Evolutionary conservation across 2,329 filamentous ascomycete genomes (phyloP).

Genomic region (Pseudogymnoascus sp.): DNA sequence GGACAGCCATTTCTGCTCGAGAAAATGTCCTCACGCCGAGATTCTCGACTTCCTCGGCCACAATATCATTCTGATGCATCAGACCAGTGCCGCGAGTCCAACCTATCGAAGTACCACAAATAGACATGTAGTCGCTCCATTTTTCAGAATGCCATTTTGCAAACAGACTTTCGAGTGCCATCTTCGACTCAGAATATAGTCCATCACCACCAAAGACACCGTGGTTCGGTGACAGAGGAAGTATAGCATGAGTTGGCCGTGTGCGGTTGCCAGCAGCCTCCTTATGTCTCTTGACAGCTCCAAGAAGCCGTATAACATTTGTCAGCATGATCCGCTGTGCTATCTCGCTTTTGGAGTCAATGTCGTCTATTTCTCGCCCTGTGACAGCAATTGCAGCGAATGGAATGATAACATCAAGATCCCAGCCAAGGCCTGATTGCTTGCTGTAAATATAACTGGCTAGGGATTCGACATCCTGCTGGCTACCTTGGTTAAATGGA

Average conservation of each 20-base stretch:
- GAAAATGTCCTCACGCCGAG: conserved; percentile 34
- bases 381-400: too few relatives aligned
- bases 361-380: too few relatives aligned
- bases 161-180: conserved; percentile 31
- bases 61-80: conserved; percentile 35
- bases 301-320: conserved; percentile 32
- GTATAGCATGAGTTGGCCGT: conserved; percentile 32
- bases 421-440: too few relatives aligned
- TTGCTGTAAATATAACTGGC: too few relatives aligned
- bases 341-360: conserved; percentile 21
- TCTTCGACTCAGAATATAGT: conserved; percentile 37
- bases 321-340: conserved; percentile 34
- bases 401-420: too few relatives aligned
- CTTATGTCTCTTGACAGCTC: conserved; percentile 28
- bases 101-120: conserved; percentile 36
- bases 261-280: conserved; percentile 23
- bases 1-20: conserved; percentile 33
- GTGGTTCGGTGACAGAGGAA: conserved; percentile 38
- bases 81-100: conserved; percentile 38
- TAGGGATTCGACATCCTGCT: too few relatives aligned
- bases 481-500: too few relatives aligned
- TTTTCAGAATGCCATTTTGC: conserved; percentile 30
- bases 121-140: conserved; percentile 32
- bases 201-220: conserved; percentile 37
- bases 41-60: conserved; percentile 32